Conservation (phyloP, 2,329 filamentous ascomycete species). For the Meredithiella fracta region DNA sequence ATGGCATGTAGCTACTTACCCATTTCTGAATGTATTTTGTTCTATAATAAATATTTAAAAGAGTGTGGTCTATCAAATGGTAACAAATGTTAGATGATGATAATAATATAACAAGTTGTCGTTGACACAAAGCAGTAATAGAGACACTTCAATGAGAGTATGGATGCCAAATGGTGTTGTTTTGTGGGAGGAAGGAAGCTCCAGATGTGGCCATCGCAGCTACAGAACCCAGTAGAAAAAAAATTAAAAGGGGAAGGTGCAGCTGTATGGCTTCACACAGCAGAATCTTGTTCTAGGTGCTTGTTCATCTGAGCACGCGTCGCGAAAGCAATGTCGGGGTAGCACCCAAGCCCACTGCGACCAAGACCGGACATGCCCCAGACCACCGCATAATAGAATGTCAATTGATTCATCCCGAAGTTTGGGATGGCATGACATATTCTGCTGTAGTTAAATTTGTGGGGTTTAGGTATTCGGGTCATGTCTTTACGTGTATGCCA, state of each 20-base stretch:
- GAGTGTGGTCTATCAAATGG: not conserved
- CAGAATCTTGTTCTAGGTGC: constrained; percentile 4
- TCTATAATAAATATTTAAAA: constrained; percentile 1
- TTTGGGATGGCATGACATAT: not conserved
- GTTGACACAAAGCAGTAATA: not conserved
- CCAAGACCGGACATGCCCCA: not conserved
- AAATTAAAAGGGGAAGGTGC: constrained; percentile 13
- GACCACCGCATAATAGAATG: not conserved
- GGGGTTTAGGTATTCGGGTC: not conserved
- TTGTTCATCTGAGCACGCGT: constrained; percentile 5
- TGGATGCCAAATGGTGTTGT: too few relatives aligned
- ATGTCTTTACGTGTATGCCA: not conserved
- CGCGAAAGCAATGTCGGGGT: not conserved
- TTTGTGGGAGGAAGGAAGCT: not conserved
- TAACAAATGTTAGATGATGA: not conserved
- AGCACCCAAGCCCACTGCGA: not conserved
- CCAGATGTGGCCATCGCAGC: not conserved
- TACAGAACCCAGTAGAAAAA: not conserved
- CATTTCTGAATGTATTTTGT: constrained; percentile 6
- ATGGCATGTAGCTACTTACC: constrained; percentile 4
- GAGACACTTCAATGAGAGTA: too few relatives aligned
- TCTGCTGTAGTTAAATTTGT: not conserved
- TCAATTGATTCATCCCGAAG: constrained; percentile 1
- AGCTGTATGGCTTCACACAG: constrained; percentile 5
- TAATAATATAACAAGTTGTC: not conserved